phyloP scores from a whole-genome alignment of 352 stramenopile genomes.

The Pythium aphanidermatum region DNA sequence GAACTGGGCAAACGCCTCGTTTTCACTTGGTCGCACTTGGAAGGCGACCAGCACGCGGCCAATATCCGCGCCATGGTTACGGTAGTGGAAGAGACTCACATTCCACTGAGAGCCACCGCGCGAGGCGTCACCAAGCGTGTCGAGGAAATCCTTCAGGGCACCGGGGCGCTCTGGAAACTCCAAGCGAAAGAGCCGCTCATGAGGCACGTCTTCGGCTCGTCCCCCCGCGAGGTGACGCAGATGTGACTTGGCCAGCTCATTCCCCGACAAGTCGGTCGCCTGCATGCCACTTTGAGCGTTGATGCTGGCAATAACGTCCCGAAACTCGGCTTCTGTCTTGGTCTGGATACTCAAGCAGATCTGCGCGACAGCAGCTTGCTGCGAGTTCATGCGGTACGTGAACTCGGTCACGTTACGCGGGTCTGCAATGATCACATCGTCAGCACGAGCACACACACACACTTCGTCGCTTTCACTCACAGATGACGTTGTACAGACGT shows the following conservation, averaged over 20 bases:
- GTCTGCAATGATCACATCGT: conserved; percentile 24
- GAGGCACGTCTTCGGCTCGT: conserved; percentile 62
- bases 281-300: conserved; percentile 76
- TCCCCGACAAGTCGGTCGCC: conserved; percentile 91
- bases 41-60: conserved; percentile 96
- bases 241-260: conserved; percentile 96
- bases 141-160: conserved; percentile 92
- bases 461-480: conserved; percentile 25
- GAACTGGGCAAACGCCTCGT: conserved; percentile 55
- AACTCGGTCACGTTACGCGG: conserved; percentile 94
- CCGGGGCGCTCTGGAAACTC: conserved; percentile 94
- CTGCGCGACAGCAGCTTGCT: conserved; percentile 73
- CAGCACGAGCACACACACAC: neutral
- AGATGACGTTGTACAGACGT: conserved; percentile 70
- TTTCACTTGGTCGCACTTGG: conserved; percentile 78
- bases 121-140: conserved; percentile 56
- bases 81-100: conserved; percentile 98
- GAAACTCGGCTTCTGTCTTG: conserved; percentile 54
- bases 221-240: conserved; percentile 94
- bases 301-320: conserved; percentile 59
- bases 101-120: conserved; percentile 83
- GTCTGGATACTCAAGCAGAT: conserved; percentile 97
- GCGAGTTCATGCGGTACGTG: conserved; percentile 91
- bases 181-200: conserved; percentile 95
- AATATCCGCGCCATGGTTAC: conserved; percentile 98